Evolutionary conservation across 306 rosid genomes (phyloP).

Genomic region (Vigna reflexopilosa): DNA sequence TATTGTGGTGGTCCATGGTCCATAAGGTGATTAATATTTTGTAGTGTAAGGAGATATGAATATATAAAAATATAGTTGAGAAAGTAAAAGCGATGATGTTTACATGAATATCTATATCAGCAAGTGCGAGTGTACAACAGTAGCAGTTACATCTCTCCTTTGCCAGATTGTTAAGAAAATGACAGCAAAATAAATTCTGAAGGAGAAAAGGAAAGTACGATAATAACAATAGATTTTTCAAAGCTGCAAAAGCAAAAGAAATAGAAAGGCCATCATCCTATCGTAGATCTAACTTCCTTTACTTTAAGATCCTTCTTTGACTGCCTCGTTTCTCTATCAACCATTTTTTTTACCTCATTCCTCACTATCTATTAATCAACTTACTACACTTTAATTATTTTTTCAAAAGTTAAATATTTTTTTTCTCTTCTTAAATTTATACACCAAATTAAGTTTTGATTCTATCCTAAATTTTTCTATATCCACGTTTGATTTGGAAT

Average conservation of each 20-base stretch:
- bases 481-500: too few relatives aligned
- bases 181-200: slow-evolving; percentile 41
- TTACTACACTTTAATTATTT: neutral
- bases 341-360: neutral
- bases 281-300: slow-evolving; percentile 45
- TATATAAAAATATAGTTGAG: slow-evolving; percentile 36
- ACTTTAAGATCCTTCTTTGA: slow-evolving; percentile 67
- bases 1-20: slow-evolving; percentile 1
- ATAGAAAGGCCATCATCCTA: slow-evolving; percentile 36
- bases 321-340: slow-evolving; percentile 58
- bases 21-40: slow-evolving; percentile 19
- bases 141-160: slow-evolving; percentile 43
- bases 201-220: slow-evolving; percentile 36
- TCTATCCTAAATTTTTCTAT: too few relatives aligned
- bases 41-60: slow-evolving; percentile 12
- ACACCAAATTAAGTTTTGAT: too few relatives aligned
- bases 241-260: slow-evolving; percentile 65
- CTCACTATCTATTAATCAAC: neutral
- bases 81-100: slow-evolving; percentile 40
- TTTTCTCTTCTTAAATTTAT: too few relatives aligned
- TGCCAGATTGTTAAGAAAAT: slow-evolving; percentile 58
- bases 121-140: slow-evolving; percentile 48
- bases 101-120: slow-evolving; percentile 37
- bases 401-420: neutral
- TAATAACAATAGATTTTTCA: slow-evolving; percentile 41